Evolutionary conservation across 139 green algal species (phyloP).

Genomic region (Picochlorum sp.): DNA sequence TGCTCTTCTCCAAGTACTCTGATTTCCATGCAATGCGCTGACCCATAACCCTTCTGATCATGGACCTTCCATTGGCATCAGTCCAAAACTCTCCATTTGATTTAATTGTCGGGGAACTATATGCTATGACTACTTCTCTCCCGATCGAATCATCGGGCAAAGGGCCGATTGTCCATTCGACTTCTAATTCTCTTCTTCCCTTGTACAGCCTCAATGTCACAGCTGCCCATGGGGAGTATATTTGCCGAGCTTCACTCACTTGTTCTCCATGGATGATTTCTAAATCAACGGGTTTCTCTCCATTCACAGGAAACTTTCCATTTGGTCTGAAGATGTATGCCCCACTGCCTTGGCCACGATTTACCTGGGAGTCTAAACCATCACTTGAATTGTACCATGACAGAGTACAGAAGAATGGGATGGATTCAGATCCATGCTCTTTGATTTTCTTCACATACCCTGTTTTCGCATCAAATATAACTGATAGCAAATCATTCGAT

Average conservation of each 20-base stretch:
- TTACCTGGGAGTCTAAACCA: conserved; percentile 21
- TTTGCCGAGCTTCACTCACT: conserved; percentile 49
- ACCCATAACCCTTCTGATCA: conserved; percentile 42
- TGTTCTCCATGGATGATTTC: conserved; percentile 34
- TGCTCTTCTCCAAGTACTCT: conserved; percentile 36
- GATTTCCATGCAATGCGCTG: conserved; percentile 51
- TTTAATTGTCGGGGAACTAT: conserved; percentile 14
- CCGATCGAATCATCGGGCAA: conserved; percentile 48
- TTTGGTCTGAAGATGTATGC: conserved; percentile 57
- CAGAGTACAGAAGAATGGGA: conserved; percentile 6
- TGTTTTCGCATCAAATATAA: conserved; percentile 22
- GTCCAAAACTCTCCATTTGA: conserved; percentile 42
- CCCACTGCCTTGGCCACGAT: conserved; percentile 30
- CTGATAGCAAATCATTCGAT: conserved; percentile 13
- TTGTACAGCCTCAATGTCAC: conserved; percentile 33
- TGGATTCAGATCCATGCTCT: not conserved
- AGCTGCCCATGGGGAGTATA: conserved; percentile 13
- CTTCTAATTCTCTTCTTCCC: conserved; percentile 29
- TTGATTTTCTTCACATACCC: conserved; percentile 5
- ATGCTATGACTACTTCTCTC: conserved; percentile 41
- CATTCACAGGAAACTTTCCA: conserved; percentile 8
- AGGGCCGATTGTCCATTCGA: conserved; percentile 70
- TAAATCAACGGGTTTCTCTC: conserved; percentile 6
- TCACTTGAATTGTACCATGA: conserved; percentile 45
- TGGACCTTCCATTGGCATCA: conserved; percentile 65